These are phyloP conservation scores for Basidiobolus meristosporus DNA, from an alignment of 371 early-diverging fungal genomes.

Conservation along the genomic window DNA sequence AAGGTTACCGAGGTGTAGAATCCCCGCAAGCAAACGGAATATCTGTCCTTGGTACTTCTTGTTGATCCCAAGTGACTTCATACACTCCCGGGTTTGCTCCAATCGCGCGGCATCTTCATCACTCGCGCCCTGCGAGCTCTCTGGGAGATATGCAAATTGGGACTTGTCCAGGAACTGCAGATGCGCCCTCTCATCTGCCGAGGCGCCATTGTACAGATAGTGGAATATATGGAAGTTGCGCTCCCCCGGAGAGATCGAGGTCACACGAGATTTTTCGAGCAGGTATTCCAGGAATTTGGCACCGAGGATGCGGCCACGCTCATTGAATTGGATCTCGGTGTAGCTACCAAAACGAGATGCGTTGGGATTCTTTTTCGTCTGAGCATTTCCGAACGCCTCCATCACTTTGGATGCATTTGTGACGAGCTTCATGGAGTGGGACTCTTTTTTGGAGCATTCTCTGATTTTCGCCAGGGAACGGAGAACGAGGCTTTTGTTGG, in stretches of 20 bases:
- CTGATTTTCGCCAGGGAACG: constrained; percentile 43
- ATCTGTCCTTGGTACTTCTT: constrained; percentile 62
- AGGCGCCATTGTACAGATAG: constrained; percentile 46
- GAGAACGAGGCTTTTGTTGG: constrained; percentile 30
- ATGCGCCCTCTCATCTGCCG: constrained; percentile 16
- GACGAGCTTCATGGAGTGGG: constrained; percentile 53
- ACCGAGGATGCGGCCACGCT: constrained; percentile 69
- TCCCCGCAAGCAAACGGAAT: constrained; percentile 69
- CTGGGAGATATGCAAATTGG: background rate
- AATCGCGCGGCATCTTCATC: constrained; percentile 33
- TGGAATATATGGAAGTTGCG: constrained; percentile 88
- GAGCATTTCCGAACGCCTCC: constrained; percentile 73
- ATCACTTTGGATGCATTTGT: constrained; percentile 47
- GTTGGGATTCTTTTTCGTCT: constrained; percentile 47
- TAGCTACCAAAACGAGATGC: constrained; percentile 84
- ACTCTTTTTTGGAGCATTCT: constrained; percentile 61
- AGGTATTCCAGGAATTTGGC: constrained; percentile 81
- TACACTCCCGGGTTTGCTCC: constrained; percentile 38
- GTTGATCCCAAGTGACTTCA: constrained; percentile 67
- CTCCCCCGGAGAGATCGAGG: constrained; percentile 27
- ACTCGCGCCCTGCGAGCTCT: constrained; percentile 3
- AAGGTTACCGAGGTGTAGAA: constrained; percentile 81
- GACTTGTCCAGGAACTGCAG: background rate
- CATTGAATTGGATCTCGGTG: constrained; percentile 79
- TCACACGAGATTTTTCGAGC: constrained; percentile 67